These are phyloP conservation scores for Cyberlindnera maclurae DNA, from an alignment of 805 yeast genomes.

Conservation along the genomic window DNA sequence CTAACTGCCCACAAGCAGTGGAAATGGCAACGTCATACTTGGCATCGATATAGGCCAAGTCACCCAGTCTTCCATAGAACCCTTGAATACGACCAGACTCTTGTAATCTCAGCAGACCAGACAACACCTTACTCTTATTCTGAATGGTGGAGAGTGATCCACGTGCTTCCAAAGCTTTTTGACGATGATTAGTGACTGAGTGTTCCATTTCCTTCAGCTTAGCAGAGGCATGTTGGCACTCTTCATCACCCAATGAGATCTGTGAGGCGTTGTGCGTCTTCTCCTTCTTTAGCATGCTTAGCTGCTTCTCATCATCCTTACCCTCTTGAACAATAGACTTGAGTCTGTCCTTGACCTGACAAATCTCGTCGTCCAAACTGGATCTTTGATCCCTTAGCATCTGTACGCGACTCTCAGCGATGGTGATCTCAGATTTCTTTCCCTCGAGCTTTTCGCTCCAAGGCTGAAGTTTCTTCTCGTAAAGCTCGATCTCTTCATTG, in stretches of 20 bases:
- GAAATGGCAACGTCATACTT: conserved; percentile 89
- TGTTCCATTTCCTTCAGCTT: conserved; percentile 48
- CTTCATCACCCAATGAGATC: conserved; percentile 49
- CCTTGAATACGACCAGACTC: conserved; percentile 81
- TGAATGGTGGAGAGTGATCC: conserved; percentile 48
- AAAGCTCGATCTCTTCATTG: conserved; percentile 53
- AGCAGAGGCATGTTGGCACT: conserved; percentile 40
- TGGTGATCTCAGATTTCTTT: conserved; percentile 55
- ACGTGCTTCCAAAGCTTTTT: conserved; percentile 59
- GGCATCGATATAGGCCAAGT: conserved; percentile 84
- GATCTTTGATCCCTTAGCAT: conserved; percentile 43
- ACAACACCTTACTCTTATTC: conserved; percentile 66
- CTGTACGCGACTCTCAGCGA: conserved; percentile 60
- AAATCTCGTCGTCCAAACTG: conserved; percentile 38
- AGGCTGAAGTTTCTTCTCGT: conserved; percentile 70
- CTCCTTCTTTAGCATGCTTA: conserved; percentile 40
- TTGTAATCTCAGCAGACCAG: conserved; percentile 60
- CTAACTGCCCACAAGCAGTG: conserved; percentile 87
- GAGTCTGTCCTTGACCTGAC: conserved; percentile 36
- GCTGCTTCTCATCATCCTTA: conserved; percentile 40
- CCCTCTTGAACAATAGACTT: conserved; percentile 41
- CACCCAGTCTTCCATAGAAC: conserved; percentile 86
- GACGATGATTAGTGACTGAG: conserved; percentile 47
- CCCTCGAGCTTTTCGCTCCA: conserved; percentile 66
- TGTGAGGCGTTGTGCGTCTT: conserved; percentile 44